Conservation (phyloP, 208 protist species). For the Spongospora subterranea region DNA sequence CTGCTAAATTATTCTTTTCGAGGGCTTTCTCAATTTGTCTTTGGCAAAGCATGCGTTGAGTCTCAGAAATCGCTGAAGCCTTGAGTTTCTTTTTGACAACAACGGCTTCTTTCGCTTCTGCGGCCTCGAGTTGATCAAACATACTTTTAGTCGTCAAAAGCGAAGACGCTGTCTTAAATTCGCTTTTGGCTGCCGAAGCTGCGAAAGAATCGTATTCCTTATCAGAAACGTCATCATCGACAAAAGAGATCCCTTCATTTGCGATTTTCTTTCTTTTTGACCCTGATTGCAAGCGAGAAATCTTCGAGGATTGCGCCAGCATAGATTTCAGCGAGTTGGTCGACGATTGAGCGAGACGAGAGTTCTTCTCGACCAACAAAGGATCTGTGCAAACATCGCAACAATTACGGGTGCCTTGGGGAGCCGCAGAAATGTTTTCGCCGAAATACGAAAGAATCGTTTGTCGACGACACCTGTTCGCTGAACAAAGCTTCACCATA, state of each 20-base stretch:
- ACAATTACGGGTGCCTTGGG: not conserved
- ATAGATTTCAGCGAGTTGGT: not conserved
- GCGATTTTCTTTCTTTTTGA: not conserved
- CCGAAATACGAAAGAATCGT: constrained; percentile 57
- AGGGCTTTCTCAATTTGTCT: not conserved
- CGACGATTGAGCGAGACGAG: not conserved
- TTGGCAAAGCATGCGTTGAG: constrained; percentile 12
- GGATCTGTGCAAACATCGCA: constrained; percentile 14
- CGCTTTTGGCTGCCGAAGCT: not conserved
- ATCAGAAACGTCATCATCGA: not conserved
- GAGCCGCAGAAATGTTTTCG: not conserved
- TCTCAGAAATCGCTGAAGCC: not conserved
- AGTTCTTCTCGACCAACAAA: not conserved
- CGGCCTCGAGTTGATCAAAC: not conserved
- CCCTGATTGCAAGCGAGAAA: not conserved
- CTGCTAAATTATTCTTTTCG: not conserved
- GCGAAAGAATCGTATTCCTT: not conserved
- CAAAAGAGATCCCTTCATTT: constrained; percentile 47
- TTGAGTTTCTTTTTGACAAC: not conserved
- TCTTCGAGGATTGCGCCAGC: not conserved
- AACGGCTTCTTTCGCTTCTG: not conserved
- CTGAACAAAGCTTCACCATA: constrained; percentile 34
- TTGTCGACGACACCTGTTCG: not conserved
- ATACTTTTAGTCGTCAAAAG: not conserved
- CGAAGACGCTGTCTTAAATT: not conserved